A percentile compares a stretch with the other conserved stretches of the same genome.
Conservation (phyloP, 164 flowering plant genomes). For the Malania oleifera region DNA sequence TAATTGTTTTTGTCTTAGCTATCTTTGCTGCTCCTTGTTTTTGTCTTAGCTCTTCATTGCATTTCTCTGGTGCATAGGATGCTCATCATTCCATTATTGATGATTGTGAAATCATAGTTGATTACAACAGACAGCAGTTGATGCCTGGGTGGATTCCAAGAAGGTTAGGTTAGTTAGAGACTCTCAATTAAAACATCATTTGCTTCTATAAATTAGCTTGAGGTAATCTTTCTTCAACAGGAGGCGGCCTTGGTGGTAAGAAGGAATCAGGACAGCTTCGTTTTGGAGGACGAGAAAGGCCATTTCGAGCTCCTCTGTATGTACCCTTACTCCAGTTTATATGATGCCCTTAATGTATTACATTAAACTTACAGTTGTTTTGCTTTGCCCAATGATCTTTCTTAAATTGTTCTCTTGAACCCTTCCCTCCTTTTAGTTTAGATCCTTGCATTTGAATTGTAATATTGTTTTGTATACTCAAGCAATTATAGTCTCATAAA, state of each 20-base stretch:
- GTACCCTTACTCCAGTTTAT: constrained; percentile 14
- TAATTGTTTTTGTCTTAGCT: background rate
- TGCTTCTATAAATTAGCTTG: background rate
- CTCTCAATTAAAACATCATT: background rate
- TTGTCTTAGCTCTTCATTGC: background rate
- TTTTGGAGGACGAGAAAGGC: constrained; percentile 96
- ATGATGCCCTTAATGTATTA: too few relatives aligned
- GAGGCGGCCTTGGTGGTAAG: constrained; percentile 96
- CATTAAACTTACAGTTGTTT: too few relatives aligned
- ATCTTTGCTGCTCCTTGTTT: background rate
- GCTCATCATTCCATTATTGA: constrained; percentile 87
- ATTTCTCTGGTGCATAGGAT: constrained; percentile 43
- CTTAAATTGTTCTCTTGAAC: too few relatives aligned
- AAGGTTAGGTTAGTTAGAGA: constrained; percentile 68
- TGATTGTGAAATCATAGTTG: constrained; percentile 80
- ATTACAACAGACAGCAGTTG: constrained; percentile 81
- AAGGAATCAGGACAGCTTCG: constrained; percentile 98
- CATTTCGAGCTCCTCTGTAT: constrained; percentile 96
- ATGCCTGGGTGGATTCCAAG: constrained; percentile 99
- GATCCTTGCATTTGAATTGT: too few relatives aligned
- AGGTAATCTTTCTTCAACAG: constrained; percentile 24
- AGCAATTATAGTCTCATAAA: too few relatives aligned
- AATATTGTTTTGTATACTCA: too few relatives aligned
- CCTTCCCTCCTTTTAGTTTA: too few relatives aligned
- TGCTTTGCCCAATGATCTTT: too few relatives aligned